phyloP scores from a whole-genome alignment of 2,329 filamentous ascomycete species.

The Fusarium sterilihyphosum region DNA sequence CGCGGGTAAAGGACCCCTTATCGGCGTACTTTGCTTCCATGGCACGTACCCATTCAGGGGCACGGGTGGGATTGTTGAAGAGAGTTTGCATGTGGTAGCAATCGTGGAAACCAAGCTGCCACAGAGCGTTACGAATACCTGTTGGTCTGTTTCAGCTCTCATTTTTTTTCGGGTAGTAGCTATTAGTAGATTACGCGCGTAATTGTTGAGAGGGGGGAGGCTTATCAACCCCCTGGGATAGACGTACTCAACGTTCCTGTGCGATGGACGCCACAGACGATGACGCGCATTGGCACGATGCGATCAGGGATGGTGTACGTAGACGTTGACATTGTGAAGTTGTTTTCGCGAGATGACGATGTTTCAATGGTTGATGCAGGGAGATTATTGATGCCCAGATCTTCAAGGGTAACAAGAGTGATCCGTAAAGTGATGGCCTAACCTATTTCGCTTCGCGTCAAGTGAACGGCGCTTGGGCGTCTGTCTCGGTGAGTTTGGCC shows the following conservation, averaged over 20 bases:
- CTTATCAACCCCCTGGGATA: not conserved
- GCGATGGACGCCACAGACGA: constrained; percentile 52
- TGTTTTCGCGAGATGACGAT: constrained; percentile 13
- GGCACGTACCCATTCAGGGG: constrained; percentile 46
- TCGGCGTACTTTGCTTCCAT: constrained; percentile 47
- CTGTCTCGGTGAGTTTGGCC: constrained; percentile 1
- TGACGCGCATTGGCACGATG: constrained; percentile 52
- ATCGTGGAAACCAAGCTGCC: constrained; percentile 50
- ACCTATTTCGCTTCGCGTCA: constrained; percentile 22
- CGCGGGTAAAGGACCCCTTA: constrained; percentile 46
- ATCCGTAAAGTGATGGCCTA: constrained; percentile 4
- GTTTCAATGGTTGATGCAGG: constrained; percentile 7
- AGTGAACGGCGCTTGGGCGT: constrained; percentile 12
- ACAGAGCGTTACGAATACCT: constrained; percentile 49
- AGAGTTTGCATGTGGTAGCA: constrained; percentile 51
- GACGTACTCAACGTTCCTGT: constrained; percentile 52
- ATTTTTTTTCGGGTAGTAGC: not conserved
- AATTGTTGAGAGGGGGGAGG: not conserved
- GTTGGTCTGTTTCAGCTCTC: constrained; percentile 16
- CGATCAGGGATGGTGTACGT: constrained; percentile 37
- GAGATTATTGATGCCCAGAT: constrained; percentile 25
- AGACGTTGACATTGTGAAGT: constrained; percentile 25
- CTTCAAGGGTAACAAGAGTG: not conserved
- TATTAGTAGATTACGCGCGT: not conserved
- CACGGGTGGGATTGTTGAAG: constrained; percentile 40